A percentile compares a stretch with the other conserved stretches of the same genome.
phyloP scores from a whole-genome alignment of 2,329 filamentous ascomycete species.

The Phoma sp. region DNA sequence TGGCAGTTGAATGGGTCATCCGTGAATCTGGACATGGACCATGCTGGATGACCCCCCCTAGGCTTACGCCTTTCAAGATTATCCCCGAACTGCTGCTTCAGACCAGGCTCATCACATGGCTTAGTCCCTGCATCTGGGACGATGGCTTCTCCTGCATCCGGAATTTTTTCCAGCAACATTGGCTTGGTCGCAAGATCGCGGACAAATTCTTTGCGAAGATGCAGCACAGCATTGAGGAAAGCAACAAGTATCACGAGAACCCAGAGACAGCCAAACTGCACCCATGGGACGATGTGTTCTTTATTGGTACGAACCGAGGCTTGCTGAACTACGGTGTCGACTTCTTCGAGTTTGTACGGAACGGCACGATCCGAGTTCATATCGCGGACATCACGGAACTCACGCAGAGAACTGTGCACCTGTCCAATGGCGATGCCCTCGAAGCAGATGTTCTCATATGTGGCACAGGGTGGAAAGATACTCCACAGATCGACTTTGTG shows the following conservation, averaged over 20 bases:
- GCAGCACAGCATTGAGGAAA: too few relatives aligned
- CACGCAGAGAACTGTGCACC: conserved; percentile 54
- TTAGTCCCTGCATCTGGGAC: conserved; percentile 75
- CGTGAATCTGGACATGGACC: conserved; percentile 63
- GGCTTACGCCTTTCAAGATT: conserved; percentile 69
- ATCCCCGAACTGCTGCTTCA: conserved; percentile 71
- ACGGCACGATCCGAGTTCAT: conserved; percentile 61
- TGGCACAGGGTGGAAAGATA: conserved; percentile 64
- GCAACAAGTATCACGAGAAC: conserved; percentile 54
- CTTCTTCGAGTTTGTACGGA: conserved; percentile 63
- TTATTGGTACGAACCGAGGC: conserved; percentile 62
- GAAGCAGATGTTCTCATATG: conserved; percentile 60
- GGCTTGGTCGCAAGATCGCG: conserved; percentile 62
- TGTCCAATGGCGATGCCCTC: conserved; percentile 55
- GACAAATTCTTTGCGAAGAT: conserved; percentile 54
- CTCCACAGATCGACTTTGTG: conserved; percentile 61
- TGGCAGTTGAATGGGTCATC: conserved; percentile 65
- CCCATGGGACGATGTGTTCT: conserved; percentile 54
- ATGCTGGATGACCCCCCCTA: conserved; percentile 64
- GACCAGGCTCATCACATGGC: conserved; percentile 72
- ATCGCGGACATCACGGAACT: conserved; percentile 62
- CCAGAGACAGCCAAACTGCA: conserved; percentile 50
- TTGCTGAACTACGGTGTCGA: conserved; percentile 66
- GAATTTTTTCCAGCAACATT: conserved; percentile 62
- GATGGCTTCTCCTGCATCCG: conserved; percentile 66